These are phyloP conservation scores for Cryptomeria japonica DNA, from an alignment of 75 land plant species.

Conservation along the genomic window DNA sequence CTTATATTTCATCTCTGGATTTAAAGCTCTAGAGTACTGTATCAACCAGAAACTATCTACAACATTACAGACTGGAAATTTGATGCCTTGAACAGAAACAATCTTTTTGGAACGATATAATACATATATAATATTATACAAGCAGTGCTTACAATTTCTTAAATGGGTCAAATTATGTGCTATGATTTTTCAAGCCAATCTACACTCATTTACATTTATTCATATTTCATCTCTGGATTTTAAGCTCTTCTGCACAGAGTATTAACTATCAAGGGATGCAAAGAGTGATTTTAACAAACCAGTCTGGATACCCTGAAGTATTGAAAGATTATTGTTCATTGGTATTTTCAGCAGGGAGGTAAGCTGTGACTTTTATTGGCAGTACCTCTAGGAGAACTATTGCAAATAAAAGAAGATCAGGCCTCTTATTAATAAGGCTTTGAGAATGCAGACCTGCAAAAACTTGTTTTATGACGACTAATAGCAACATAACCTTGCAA, in stretches of 20 bases:
- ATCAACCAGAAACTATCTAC: background rate
- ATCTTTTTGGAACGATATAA: background rate
- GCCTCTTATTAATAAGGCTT: background rate
- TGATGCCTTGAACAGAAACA: background rate
- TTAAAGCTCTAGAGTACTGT: background rate
- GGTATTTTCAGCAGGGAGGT: background rate
- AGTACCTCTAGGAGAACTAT: background rate
- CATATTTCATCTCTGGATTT: background rate
- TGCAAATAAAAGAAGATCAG: background rate
- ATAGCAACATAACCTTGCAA: background rate
- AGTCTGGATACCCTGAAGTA: background rate
- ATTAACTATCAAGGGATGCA: background rate
- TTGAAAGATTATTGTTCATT: background rate
- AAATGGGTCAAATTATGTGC: too few relatives aligned
- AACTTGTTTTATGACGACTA: background rate
- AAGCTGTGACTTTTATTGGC: background rate
- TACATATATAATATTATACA: too few relatives aligned
- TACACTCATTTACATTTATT: too few relatives aligned
- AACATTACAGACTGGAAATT: too few relatives aligned
- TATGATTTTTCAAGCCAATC: too few relatives aligned
- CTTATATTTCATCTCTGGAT: background rate
- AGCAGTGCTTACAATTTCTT: too few relatives aligned
- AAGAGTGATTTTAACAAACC: background rate
- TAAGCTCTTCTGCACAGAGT: background rate
- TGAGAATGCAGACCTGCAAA: background rate